Percentiles rank a stretch among this genome's conserved stretches.
Evolutionary conservation across 495 filamentous ascomycete species (phyloP).

Genomic region (Tuber brumale): DNA sequence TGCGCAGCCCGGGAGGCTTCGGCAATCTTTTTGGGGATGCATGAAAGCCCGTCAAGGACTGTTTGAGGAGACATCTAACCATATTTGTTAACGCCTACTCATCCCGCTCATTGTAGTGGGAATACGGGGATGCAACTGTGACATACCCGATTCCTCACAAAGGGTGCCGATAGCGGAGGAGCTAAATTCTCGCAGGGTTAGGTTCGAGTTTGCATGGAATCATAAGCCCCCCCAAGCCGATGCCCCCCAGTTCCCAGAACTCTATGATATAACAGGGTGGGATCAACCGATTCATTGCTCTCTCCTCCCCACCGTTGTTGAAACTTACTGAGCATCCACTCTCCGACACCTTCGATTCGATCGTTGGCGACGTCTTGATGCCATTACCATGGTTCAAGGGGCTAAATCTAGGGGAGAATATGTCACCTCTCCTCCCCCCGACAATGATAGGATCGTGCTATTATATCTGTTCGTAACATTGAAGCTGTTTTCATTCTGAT

Average conservation of each 20-base stretch:
- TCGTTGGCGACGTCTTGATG: not conserved
- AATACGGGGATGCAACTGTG: not conserved
- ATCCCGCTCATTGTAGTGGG: not conserved
- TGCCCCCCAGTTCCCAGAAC: not conserved
- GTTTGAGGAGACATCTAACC: not conserved
- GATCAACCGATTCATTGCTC: not conserved
- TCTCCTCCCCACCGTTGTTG: not conserved
- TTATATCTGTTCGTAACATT: not conserved
- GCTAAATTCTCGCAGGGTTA: not conserved
- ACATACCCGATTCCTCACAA: not conserved
- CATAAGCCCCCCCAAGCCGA: not conserved
- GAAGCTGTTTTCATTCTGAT: not conserved
- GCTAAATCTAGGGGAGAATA: not conserved
- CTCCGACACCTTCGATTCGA: not conserved
- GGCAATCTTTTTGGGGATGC: not conserved
- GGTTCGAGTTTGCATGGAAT: not conserved
- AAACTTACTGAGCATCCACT: not conserved
- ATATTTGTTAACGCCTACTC: not conserved
- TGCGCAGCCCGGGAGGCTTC: not conserved
- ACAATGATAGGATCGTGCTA: too few species aligned
- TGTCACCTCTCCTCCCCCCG: not conserved
- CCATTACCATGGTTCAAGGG: not conserved
- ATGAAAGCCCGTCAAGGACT: not conserved
- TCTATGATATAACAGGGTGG: not conserved
- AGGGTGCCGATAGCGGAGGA: not conserved